Evolutionary conservation across 139 green algal species (phyloP), one percentile per base, ranked within the genome.

Genomic region (Closterium sp.): DNA sequence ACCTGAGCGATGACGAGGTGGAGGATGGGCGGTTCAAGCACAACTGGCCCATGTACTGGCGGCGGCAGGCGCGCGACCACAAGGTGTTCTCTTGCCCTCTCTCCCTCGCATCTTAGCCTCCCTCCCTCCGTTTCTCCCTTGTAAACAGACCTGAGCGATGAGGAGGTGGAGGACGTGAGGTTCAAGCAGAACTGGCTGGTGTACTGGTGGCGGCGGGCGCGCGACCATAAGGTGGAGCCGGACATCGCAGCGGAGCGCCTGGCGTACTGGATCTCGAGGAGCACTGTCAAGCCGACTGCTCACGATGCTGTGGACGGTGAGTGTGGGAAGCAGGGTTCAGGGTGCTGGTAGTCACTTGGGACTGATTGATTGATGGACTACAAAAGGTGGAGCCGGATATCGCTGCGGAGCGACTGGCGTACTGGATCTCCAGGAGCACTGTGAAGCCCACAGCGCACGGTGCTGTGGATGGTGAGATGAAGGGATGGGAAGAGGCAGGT

Each of bases 121-220:
- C 31, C 30, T 34, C 84, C 9, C 86, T 25, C 25, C 86, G 4
- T 35, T 36, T 33, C n/a, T 16, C 55, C 90, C 31, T 5, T 76
- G n/a, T n/a, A 23, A n/a, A 43, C 89, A 92, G 89, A 92, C n/a
- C 86, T 92, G 33, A 92, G 83, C 66, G 90, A 92, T 12, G 90
- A 92, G 84, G 90, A 92, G 90, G 90, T 92, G n/a, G 84, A 92
- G 76, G 90, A 92, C 32, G 90, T 92, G 84, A 30, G 36, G 10
- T 92, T 92, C 66, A 92, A 92, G 32, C 87, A 90, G 87, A 87
- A 87, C 30, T 92, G 90, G 90, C 84, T 92, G 43, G 28, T 90
- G 25, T 92, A 92, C 31, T 92, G 87, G 87, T 92, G 90, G 90
- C 83, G 90, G 12, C 90, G 90, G 25, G 90, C 90, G 0, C 32